A percentile compares a stretch with the other conserved stretches of the same genome.
Conservation (phyloP, 1,284 basidiomycete genomes). For the Marasmius sp. region DNA sequence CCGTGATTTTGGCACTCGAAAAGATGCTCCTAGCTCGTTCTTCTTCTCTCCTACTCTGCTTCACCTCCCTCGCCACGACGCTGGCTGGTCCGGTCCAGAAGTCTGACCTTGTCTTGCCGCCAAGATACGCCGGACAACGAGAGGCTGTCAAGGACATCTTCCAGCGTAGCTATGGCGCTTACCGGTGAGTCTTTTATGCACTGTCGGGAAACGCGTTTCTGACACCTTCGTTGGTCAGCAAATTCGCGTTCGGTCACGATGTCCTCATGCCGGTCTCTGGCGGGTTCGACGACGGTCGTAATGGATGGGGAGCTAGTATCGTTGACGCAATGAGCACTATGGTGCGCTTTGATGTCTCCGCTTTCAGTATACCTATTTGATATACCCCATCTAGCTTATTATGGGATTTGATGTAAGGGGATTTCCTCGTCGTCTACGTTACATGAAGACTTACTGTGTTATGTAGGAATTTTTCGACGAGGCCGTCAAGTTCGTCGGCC, state of each 20-base stretch:
- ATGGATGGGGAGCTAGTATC: constrained; percentile 73
- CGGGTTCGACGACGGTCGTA: constrained; percentile 53
- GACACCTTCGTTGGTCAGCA: constrained; percentile 29
- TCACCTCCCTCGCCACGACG: background rate
- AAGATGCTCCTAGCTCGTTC: background rate
- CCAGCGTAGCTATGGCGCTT: constrained; percentile 52
- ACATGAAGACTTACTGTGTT: constrained; percentile 4
- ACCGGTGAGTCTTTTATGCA: constrained; percentile 43
- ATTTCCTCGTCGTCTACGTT: background rate
- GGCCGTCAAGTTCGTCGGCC: background rate
- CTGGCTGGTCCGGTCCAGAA: constrained; percentile 40
- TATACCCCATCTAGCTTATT: constrained; percentile 35
- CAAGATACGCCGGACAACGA: constrained; percentile 35
- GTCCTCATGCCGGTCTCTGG: constrained; percentile 54
- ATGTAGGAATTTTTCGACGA: background rate
- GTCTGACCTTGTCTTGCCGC: constrained; percentile 43
- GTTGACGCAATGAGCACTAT: constrained; percentile 66
- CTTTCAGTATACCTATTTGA: background rate
- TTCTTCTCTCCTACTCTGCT: background rate
- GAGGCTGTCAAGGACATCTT: constrained; percentile 56
- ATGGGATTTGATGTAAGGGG: constrained; percentile 52
- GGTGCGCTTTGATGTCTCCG: constrained; percentile 32
- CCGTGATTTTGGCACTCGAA: background rate
- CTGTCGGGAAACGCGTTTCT: background rate
- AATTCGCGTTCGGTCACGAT: constrained; percentile 65